Evolutionary conservation across 176 grass and related monocot genomes (phyloP).

Genomic region (Eremochloa ophiuroides): DNA sequence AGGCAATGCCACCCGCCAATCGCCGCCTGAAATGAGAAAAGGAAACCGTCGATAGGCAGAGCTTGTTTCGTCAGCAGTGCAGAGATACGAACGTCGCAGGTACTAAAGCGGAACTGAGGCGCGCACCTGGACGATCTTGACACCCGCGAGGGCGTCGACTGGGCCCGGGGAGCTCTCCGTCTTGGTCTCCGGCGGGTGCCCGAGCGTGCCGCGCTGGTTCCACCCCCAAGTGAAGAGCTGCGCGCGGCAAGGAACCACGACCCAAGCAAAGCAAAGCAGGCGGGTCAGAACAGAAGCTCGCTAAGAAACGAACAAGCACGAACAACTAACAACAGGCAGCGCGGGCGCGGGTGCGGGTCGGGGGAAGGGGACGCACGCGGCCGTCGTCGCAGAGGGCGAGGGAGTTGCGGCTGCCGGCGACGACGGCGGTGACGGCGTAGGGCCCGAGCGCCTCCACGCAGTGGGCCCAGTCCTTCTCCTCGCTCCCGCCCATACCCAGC

Average conservation of each 20-base stretch:
- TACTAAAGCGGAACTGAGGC: background rate
- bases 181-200: conserved; percentile 53
- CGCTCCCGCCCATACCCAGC: conserved; percentile 69
- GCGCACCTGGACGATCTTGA: conserved; percentile 79
- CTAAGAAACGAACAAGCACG: background rate
- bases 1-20: conserved; percentile 98
- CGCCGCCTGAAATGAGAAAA: conserved; percentile 58
- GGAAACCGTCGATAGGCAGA: conserved; percentile 9
- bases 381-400: conserved; percentile 83
- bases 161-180: conserved; percentile 41
- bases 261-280: background rate
- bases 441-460: conserved; percentile 45
- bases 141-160: conserved; percentile 57
- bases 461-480: conserved; percentile 67
- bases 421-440: conserved; percentile 54
- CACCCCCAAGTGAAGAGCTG: conserved; percentile 99
- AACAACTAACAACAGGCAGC: background rate
- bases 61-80: background rate
- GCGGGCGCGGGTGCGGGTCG: background rate
- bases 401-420: conserved; percentile 96
- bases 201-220: conserved; percentile 96
- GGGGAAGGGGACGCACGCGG: conserved; percentile 32
- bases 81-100: background rate
- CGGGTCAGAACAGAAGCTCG: background rate
- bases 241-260: background rate